Conservation (phyloP, 805 yeast species). For the Diddensiella santjacobensis region DNA sequence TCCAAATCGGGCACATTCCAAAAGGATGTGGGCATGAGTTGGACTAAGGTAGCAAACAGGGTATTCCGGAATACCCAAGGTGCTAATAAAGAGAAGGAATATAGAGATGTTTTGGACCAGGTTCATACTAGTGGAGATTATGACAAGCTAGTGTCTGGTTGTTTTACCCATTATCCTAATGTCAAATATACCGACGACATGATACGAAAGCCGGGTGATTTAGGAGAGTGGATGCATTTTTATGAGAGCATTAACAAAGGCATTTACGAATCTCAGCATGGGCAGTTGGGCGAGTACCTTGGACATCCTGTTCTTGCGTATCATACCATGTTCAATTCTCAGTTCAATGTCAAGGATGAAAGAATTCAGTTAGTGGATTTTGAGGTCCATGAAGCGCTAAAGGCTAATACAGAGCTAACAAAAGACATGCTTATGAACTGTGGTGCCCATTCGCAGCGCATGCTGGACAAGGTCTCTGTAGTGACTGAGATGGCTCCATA, state of each 20-base stretch:
- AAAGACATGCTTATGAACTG: slow-evolving; percentile 26
- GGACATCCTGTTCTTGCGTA: slow-evolving; percentile 57
- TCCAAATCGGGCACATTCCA: slow-evolving; percentile 15
- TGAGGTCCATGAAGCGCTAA: slow-evolving; percentile 28
- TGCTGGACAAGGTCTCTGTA: slow-evolving; percentile 13
- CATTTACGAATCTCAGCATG: slow-evolving; percentile 41
- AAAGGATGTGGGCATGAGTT: slow-evolving; percentile 61
- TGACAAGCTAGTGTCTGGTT: slow-evolving; percentile 63
- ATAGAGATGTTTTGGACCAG: slow-evolving; percentile 43
- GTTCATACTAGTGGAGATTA: slow-evolving; percentile 47
- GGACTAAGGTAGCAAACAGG: slow-evolving; percentile 62
- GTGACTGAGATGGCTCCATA: slow-evolving; percentile 34
- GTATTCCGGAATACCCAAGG: slow-evolving; percentile 55
- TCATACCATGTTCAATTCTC: slow-evolving; percentile 61
- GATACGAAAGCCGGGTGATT: slow-evolving; percentile 51
- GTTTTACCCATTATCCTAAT: slow-evolving; percentile 62
- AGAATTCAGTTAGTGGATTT: slow-evolving; percentile 14
- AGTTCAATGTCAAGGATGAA: slow-evolving; percentile 37
- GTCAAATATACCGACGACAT: slow-evolving; percentile 63
- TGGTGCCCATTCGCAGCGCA: slow-evolving; percentile 15
- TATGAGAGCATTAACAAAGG: slow-evolving; percentile 52
- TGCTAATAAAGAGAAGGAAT: slow-evolving; percentile 44
- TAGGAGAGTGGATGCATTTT: slow-evolving; percentile 76
- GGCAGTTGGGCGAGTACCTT: slow-evolving; percentile 51
- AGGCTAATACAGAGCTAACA: slow-evolving; percentile 31